phyloP scores from a whole-genome alignment of 768 basidiomycete genomes.

The Kwoniella newhampshirensis region DNA sequence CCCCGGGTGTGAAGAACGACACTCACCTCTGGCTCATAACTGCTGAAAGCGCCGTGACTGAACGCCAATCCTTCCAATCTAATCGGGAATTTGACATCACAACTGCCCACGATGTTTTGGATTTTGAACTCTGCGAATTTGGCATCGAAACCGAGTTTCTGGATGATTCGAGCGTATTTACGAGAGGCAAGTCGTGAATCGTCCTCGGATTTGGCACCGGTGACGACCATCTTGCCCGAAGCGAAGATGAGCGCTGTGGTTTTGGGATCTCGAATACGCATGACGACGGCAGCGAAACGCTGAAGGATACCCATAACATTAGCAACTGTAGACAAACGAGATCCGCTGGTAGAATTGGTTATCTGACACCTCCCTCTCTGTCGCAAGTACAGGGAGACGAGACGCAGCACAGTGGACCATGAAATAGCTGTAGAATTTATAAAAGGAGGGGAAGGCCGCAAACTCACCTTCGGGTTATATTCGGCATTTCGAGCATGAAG shows the following conservation, averaged over 20 bases:
- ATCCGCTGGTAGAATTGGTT: no score
- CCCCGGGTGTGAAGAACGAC: not conserved
- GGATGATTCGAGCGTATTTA: constrained; percentile 98
- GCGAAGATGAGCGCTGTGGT: constrained; percentile 99
- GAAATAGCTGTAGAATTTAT: not conserved
- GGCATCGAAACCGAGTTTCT: constrained; percentile 98
- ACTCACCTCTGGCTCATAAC: constrained; percentile 93
- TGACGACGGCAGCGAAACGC: constrained; percentile 99
- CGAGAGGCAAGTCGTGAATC: constrained; percentile 94
- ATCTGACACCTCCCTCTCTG: no score
- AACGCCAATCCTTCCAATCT: constrained; percentile 95
- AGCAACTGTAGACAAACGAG: no score
- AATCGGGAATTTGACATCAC: constrained; percentile 99
- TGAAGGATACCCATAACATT: constrained; percentile 54
- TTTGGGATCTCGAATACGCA: constrained; percentile 99
- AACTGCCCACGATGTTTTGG: constrained; percentile 97
- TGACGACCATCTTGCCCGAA: constrained; percentile 99
- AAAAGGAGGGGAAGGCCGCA: not conserved
- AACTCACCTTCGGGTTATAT: constrained; percentile 99
- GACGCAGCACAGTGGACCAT: not conserved
- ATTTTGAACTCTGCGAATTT: constrained; percentile 99
- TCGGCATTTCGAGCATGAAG: constrained; percentile 97
- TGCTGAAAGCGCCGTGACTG: constrained; percentile 95
- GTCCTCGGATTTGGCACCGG: constrained; percentile 98
- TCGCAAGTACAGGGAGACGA: not conserved